Conservation (phyloP, 768 basidiomycete species). For the Suillus subluteus region DNA sequence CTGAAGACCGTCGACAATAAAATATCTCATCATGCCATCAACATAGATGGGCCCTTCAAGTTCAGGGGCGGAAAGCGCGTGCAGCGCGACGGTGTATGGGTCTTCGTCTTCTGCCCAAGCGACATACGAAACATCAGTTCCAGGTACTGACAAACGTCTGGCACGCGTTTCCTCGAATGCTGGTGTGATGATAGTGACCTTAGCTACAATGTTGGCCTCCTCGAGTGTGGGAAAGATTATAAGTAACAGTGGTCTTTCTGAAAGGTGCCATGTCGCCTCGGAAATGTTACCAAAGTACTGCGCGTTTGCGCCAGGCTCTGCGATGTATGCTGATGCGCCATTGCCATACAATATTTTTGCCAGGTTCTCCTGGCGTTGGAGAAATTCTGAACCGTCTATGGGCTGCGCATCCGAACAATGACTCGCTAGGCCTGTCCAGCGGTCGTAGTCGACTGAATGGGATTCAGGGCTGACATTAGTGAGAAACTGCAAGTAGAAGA, state of each 20-base stretch:
- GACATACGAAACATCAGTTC: conserved; percentile 46
- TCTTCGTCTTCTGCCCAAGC: conserved; percentile 71
- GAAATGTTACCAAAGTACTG: conserved; percentile 78
- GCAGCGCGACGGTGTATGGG: conserved; percentile 60
- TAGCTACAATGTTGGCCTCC: conserved; percentile 37
- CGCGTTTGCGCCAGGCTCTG: conserved; percentile 77
- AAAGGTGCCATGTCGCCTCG: conserved; percentile 61
- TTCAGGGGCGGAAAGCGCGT: conserved; percentile 28
- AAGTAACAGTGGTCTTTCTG: conserved; percentile 79
- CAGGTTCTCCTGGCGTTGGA: conserved; percentile 55
- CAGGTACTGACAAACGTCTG: conserved; percentile 57
- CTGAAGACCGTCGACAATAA: conserved; percentile 66
- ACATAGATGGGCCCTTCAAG: conserved; percentile 49
- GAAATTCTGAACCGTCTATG: conserved; percentile 50
- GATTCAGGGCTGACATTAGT: not conserved
- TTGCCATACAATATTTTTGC: conserved; percentile 51
- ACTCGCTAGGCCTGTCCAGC: conserved; percentile 32
- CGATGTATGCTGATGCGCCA: conserved; percentile 70
- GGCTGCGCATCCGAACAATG: conserved; percentile 56
- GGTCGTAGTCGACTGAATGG: conserved; percentile 4
- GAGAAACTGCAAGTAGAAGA: conserved; percentile 5
- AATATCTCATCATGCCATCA: conserved; percentile 62
- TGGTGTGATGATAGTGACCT: conserved; percentile 71
- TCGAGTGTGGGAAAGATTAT: conserved; percentile 51
- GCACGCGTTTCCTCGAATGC: conserved; percentile 78